Conservation (phyloP, 371 early-diverging fungal species). For the Cladochytrium tenue region DNA sequence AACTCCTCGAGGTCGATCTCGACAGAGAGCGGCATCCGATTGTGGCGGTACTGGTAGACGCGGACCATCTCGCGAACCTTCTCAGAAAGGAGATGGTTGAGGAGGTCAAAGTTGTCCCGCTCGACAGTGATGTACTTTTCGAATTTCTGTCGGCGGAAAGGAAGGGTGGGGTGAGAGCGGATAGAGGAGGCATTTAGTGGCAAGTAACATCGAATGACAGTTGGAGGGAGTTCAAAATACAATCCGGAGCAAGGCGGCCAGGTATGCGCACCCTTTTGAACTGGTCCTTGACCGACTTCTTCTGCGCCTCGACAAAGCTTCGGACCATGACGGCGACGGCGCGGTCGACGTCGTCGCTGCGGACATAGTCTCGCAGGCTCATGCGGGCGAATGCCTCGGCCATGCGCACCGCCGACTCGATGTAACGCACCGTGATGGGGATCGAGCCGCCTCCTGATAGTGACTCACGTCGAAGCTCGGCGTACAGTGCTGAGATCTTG, state of each 20-base stretch:
- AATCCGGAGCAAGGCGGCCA: no score
- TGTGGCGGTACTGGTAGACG: conserved; percentile 65
- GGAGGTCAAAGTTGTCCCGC: conserved; percentile 79
- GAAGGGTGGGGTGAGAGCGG: no score
- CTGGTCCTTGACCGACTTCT: conserved; percentile 85
- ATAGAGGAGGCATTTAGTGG: no score
- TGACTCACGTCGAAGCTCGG: conserved; percentile 94
- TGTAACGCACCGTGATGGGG: conserved; percentile 98
- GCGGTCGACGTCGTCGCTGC: conserved; percentile 91
- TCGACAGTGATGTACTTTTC: conserved; percentile 78
- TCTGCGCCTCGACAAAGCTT: conserved; percentile 96
- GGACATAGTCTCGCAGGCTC: conserved; percentile 94
- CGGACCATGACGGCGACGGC: conserved; percentile 93
- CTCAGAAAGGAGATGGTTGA: conserved; percentile 71
- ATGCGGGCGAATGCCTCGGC: conserved; percentile 97
- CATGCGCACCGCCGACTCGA: conserved; percentile 98
- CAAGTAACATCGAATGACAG: background rate
- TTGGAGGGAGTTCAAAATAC: no score
- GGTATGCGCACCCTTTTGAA: conserved; percentile 43
- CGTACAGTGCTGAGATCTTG: conserved; percentile 84
- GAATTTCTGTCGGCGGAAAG: conserved; percentile 59
- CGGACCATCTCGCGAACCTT: conserved; percentile 76
- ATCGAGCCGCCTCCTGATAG: conserved; percentile 76
- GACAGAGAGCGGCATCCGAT: conserved; percentile 60
- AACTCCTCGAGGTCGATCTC: conserved; percentile 65